Evolutionary conservation across 2,329 filamentous ascomycete species (phyloP), one percentile per base, ranked within the genome.

Genomic region (Aaosphaeria arxii): DNA sequence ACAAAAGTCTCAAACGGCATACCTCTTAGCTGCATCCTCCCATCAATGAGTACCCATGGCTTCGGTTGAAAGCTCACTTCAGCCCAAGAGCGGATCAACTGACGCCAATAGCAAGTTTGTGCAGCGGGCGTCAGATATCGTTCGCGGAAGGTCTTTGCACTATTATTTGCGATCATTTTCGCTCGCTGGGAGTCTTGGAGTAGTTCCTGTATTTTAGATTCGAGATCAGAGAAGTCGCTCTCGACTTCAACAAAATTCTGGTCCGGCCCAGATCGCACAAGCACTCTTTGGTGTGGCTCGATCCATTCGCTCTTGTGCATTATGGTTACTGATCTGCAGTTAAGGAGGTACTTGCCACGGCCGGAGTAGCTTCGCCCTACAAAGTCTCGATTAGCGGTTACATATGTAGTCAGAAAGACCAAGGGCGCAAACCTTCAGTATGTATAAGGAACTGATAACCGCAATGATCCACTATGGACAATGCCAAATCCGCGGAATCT

Each of bases 391-490:
- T 61, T 53, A 61, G 55, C 17, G 17, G 17, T 24, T 24, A 24
- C 17, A 24, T 24, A 24, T 24, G 17, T 24, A 24, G 17, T 24
- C 17, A 24, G 17, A 24, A 7, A 13, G 30, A 33, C 7, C 40
- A 30, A 36, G 7, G n/a, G 32, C 31, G 2, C 51, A 63, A 71
- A 35, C 78, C 79, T 60, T 81, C 79, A 1, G 76, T 76, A 45
- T 82, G 78, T 5, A 74, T 74, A 30, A 81, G 69, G 54, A 79
- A 82, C 69, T 76, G 77, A 57, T 80, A 82, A 29, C 71, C 69
- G 58, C 79, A 82, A 60, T 80, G 77, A 38, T 81, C 77, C 39
- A 77, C 9, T 9, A 36, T 36, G 17, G 17, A 24, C 17, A 24
- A 24, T 9, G 33, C 33, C n/a, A 36, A 9, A 9, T 9, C 9